phyloP scores from a whole-genome alignment of 164 flowering plant species.

The Umbilicus rupestris region DNA sequence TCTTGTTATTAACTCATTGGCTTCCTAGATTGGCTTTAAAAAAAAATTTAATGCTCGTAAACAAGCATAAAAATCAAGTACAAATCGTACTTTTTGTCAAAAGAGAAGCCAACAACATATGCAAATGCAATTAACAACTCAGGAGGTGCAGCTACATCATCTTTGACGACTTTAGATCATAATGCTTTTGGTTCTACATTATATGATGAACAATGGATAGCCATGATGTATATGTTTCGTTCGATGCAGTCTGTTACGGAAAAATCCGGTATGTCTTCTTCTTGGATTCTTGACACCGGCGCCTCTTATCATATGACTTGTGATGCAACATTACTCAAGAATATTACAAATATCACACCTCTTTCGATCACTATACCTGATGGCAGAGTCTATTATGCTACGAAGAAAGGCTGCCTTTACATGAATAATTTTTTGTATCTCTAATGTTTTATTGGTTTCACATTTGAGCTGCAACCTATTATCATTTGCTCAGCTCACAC shows the following conservation, averaged over 20 bases:
- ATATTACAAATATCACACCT: neutral
- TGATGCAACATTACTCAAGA: too few relatives aligned
- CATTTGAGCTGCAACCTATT: too few relatives aligned
- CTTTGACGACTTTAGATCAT: neutral
- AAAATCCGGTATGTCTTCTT: neutral
- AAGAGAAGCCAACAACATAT: neutral
- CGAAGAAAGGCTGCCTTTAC: too few relatives aligned
- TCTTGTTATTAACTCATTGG: conserved; percentile 6
- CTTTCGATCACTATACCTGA: neutral
- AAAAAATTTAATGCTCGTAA: neutral
- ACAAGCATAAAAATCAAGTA: too few relatives aligned
- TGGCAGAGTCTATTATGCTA: neutral
- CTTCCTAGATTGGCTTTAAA: neutral
- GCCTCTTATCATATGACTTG: too few relatives aligned
- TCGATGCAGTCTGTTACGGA: too few relatives aligned
- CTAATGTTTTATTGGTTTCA: too few relatives aligned
- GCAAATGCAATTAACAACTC: neutral
- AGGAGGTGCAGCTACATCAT: too few relatives aligned
- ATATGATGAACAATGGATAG: neutral
- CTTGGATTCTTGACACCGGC: too few relatives aligned
- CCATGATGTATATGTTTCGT: neutral
- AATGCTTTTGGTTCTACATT: neutral
- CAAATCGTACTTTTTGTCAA: too few relatives aligned
- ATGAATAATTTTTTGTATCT: too few relatives aligned
- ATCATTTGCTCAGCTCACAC: too few relatives aligned